These are phyloP conservation scores for Drechslera avenae DNA, from an alignment of 2,329 filamentous ascomycete genomes.

Conservation along the genomic window DNA sequence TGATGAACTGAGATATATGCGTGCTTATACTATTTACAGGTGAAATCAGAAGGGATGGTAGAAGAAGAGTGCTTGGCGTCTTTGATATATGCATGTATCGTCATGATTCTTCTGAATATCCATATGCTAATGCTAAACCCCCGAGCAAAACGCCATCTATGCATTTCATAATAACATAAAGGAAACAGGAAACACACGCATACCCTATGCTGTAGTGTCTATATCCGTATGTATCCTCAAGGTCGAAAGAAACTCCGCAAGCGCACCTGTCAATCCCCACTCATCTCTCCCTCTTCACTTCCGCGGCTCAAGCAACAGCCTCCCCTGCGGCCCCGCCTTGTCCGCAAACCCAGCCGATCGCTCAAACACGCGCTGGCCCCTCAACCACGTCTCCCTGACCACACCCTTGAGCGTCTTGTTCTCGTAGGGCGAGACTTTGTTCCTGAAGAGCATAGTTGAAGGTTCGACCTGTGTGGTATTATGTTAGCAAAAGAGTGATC, in stretches of 20 bases:
- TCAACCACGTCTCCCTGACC: conserved; percentile 83
- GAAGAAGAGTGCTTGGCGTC: too few species aligned
- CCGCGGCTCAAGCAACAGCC: conserved; percentile 58
- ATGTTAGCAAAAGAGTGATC: neutral
- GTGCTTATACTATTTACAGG: too few species aligned
- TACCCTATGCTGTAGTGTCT: neutral
- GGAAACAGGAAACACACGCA: neutral
- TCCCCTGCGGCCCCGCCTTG: conserved; percentile 57
- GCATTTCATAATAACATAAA: neutral
- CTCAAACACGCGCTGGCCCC: conserved; percentile 75
- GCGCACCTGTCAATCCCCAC: neutral
- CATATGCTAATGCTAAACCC: neutral
- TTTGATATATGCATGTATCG: too few species aligned
- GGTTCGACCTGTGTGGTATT: conserved; percentile 45
- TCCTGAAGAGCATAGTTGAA: conserved; percentile 92
- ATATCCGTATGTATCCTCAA: neutral
- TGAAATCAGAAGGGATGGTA: too few species aligned
- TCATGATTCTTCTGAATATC: too few species aligned
- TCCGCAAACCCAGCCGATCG: conserved; percentile 68
- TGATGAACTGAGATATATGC: too few species aligned
- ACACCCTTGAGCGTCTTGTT: conserved; percentile 77
- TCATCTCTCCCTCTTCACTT: conserved; percentile 16
- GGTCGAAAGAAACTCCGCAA: neutral
- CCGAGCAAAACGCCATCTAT: conserved; percentile 6
- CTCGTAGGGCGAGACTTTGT: conserved; percentile 90